phyloP scores from a whole-genome alignment of 1,139 yeast species.

The Debaryomycetaceae sp. region DNA sequence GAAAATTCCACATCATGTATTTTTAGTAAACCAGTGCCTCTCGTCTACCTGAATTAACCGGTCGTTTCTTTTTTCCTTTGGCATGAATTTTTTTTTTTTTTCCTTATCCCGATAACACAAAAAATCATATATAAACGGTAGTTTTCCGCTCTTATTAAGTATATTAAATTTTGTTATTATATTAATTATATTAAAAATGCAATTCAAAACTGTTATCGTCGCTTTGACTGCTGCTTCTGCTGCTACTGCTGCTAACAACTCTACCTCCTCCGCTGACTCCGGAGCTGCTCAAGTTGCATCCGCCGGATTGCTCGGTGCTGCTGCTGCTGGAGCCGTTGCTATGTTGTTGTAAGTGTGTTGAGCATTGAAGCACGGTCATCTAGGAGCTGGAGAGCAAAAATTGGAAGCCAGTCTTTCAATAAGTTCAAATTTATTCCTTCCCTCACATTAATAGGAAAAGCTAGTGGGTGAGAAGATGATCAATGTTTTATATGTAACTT shows the following conservation, averaged over 20 bases:
- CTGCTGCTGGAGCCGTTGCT: constrained; percentile 47
- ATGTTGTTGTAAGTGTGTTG: constrained; percentile 32
- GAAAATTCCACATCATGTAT: not conserved
- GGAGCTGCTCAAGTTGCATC: constrained; percentile 28
- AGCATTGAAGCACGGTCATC: not conserved
- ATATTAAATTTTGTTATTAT: too few relatives aligned
- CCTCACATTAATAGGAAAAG: not conserved
- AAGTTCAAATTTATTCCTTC: not conserved
- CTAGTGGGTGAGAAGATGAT: not conserved
- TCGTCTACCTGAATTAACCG: not conserved
- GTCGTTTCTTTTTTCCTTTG: not conserved
- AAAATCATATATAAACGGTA: not conserved
- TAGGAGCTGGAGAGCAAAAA: not conserved
- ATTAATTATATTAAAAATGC: constrained; percentile 27
- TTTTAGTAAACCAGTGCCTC: not conserved
- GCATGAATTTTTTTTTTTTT: not conserved
- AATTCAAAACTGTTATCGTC: constrained; percentile 43
- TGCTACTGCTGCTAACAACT: constrained; percentile 42
- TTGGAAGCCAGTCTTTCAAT: not conserved
- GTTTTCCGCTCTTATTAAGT: not conserved
- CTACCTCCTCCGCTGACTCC: constrained; percentile 22
- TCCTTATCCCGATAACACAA: not conserved
- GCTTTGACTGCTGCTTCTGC: constrained; percentile 46
- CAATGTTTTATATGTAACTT: not conserved
- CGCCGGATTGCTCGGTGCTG: constrained; percentile 33